A percentile compares a stretch with the other conserved stretches of the same genome.
Evolutionary conservation across 2,329 filamentous ascomycete species (phyloP).

Genomic region (Berkeleyomyces rouxiae): DNA sequence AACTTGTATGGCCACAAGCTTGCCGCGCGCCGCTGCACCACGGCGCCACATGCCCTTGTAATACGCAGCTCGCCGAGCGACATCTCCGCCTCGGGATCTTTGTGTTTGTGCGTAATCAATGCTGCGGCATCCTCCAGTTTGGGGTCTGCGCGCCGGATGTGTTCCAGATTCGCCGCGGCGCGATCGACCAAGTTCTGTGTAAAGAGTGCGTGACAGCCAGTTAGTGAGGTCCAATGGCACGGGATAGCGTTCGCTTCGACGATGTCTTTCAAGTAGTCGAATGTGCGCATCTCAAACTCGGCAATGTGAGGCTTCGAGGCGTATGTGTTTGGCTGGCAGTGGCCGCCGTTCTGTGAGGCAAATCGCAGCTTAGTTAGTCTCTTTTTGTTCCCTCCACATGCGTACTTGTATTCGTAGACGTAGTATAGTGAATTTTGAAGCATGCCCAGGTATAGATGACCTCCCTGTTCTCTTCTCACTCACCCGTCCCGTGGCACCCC

Average conservation of each 20-base stretch:
- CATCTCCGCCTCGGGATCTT: constrained; percentile 16
- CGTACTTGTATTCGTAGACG: too few species aligned
- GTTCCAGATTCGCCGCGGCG: constrained; percentile 32
- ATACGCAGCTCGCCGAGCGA: constrained; percentile 36
- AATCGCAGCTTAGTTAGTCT: not conserved
- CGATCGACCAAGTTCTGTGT: constrained; percentile 35
- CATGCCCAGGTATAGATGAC: not conserved
- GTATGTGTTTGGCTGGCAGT: constrained; percentile 61
- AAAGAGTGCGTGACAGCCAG: constrained; percentile 49
- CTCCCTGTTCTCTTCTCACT: constrained; percentile 20
- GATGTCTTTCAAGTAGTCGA: constrained; percentile 39
- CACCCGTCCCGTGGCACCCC: constrained; percentile 67
- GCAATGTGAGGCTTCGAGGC: constrained; percentile 41
- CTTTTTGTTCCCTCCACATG: not conserved
- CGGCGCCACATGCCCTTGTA: constrained; percentile 41
- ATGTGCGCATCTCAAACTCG: constrained; percentile 57
- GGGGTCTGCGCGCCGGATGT: constrained; percentile 34
- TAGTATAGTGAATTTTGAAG: not conserved
- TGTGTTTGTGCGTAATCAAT: constrained; percentile 24
- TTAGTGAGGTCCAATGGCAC: constrained; percentile 51
- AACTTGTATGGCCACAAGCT: constrained; percentile 76
- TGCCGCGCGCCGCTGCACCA: constrained; percentile 48
- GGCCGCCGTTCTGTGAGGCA: constrained; percentile 43
- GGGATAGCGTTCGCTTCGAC: constrained; percentile 40
- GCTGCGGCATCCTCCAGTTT: constrained; percentile 35